Conservation (phyloP, 768 basidiomycete genomes). For the Suillus cothurnatus region DNA sequence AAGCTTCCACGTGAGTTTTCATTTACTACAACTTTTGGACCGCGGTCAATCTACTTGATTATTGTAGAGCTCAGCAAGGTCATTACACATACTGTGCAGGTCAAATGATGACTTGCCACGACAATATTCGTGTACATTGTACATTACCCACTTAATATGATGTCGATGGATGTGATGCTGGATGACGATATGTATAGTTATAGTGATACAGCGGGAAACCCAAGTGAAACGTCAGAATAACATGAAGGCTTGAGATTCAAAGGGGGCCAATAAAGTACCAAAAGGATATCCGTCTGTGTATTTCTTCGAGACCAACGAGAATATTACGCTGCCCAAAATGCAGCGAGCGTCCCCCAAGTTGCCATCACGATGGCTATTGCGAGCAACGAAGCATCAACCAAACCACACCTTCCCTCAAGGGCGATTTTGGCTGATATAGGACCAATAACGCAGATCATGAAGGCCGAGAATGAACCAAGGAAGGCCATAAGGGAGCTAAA, state of each 20-base stretch:
- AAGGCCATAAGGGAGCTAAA: constrained; percentile 89
- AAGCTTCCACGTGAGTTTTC: constrained; percentile 71
- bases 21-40: constrained; percentile 3
- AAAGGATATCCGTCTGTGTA: background rate
- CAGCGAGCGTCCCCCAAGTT: constrained; percentile 73
- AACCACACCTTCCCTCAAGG: constrained; percentile 49
- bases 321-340: constrained; percentile 46
- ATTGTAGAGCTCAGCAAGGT: constrained; percentile 71
- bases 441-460: constrained; percentile 72
- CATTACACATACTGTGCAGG: constrained; percentile 68
- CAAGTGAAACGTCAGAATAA: background rate
- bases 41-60: background rate
- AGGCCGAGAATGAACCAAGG: constrained; percentile 86
- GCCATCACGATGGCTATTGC: constrained; percentile 63
- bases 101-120: constrained; percentile 37
- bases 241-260: background rate
- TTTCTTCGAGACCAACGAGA: background rate
- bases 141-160: background rate
- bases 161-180: background rate
- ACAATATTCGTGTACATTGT: background rate
- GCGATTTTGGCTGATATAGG: constrained; percentile 74
- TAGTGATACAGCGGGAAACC: background rate
- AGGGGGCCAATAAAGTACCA: too few relatives aligned
- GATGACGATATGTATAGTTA: background rate
- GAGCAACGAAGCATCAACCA: constrained; percentile 59